phyloP scores from a whole-genome alignment of 116 monocot species.

The Cymodocea nodosa region DNA sequence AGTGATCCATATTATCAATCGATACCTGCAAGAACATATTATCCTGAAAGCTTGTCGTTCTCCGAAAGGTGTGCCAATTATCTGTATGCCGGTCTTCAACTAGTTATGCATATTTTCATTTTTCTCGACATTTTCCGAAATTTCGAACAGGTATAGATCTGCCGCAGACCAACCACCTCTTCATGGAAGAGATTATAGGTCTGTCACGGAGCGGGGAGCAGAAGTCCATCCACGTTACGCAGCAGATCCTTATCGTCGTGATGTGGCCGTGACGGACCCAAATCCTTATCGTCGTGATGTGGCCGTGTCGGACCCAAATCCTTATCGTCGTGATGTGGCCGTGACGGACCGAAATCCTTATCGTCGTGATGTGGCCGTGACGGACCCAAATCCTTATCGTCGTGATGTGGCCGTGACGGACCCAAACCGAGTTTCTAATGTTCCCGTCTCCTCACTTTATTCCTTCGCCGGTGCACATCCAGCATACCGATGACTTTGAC shows the following conservation, averaged over 20 bases:
- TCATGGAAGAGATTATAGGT: constrained; percentile 8
- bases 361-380: too few relatives aligned
- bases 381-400: constrained; percentile 6
- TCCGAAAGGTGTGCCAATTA: constrained; percentile 4
- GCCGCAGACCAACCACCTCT: constrained; percentile 12
- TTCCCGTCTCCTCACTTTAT: constrained; percentile 17
- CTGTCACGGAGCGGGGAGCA: constrained; percentile 1
- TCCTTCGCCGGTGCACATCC: constrained; percentile 16
- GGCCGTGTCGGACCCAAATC: too few relatives aligned
- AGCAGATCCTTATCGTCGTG: constrained; percentile 7
- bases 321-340: constrained; percentile 10
- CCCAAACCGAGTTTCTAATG: constrained; percentile 4
- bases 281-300: constrained; percentile 8
- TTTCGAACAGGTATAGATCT: background rate
- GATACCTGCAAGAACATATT: background rate
- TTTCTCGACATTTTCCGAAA: background rate
- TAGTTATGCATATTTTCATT: background rate
- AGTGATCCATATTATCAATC: constrained; percentile 13
- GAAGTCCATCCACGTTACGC: constrained; percentile 6
- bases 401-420: constrained; percentile 6
- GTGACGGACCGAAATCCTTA: constrained; percentile 9
- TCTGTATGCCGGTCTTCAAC: background rate
- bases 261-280: too few relatives aligned
- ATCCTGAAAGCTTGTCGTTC: background rate
- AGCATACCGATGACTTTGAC: constrained; percentile 8